Conservation (phyloP, 345 rosid genomes). For the Eucalyptus coolabah region DNA sequence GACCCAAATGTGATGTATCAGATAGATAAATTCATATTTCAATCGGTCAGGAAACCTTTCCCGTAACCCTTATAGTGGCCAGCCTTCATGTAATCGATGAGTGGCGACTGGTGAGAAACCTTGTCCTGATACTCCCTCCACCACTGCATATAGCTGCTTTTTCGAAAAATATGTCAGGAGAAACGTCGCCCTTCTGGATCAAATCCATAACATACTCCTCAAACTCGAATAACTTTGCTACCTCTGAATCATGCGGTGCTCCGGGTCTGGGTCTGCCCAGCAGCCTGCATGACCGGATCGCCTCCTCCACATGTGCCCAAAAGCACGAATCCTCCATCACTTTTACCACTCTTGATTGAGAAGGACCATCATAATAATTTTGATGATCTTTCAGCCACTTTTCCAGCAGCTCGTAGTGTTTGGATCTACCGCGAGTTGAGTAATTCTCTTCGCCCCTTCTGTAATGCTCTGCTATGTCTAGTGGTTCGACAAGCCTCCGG, state of each 20-base stretch:
- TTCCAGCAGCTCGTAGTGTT: constrained; percentile 31
- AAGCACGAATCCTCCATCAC: constrained; percentile 65
- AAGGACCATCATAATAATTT: background rate
- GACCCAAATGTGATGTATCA: background rate
- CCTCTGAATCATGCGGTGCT: no score
- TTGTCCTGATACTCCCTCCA: constrained; percentile 11
- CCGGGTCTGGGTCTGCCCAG: no score
- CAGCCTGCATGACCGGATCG: no score
- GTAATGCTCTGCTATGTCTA: constrained; percentile 59
- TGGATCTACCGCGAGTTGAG: constrained; percentile 15
- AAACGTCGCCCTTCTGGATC: no score
- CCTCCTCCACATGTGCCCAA: no score
- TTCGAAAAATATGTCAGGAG: no score
- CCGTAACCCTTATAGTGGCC: background rate
- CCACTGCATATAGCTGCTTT: no score
- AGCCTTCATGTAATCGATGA: constrained; percentile 28
- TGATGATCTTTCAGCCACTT: constrained; percentile 16
- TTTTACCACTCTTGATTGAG: background rate
- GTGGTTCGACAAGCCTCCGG: constrained; percentile 65
- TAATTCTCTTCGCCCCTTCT: constrained; percentile 10
- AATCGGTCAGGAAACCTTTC: no score
- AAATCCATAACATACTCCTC: no score
- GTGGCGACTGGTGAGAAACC: background rate
- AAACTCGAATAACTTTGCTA: no score
- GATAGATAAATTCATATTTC: no score